These are phyloP conservation scores for Tieghemiomyces parasiticus DNA, from an alignment of 192 early-diverging fungal species.

Conservation along the genomic window DNA sequence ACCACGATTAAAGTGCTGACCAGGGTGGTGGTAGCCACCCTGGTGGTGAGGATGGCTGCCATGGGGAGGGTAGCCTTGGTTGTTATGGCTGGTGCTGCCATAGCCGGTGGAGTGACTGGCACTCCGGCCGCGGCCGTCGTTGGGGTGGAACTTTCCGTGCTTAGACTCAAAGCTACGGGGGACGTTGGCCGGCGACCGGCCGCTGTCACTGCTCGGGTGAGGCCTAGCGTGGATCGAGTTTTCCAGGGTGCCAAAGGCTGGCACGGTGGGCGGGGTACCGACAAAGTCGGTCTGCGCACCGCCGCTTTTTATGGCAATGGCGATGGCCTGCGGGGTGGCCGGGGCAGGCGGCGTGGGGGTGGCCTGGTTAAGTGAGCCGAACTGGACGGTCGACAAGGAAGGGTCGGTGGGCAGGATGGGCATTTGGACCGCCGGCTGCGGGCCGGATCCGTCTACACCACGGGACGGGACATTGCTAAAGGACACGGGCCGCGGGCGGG, in stretches of 20 bases:
- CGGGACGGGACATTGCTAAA: neutral
- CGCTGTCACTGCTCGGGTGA: too few species aligned
- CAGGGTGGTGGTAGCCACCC: neutral
- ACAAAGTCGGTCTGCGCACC: constrained; percentile 19
- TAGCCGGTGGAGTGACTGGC: constrained; percentile 10
- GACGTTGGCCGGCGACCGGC: too few species aligned
- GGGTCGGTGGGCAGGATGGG: neutral
- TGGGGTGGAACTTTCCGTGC: neutral
- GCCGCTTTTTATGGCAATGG: constrained; percentile 22
- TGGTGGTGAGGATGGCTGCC: neutral
- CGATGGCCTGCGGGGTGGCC: constrained; percentile 13
- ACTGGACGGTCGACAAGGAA: constrained; percentile 24
- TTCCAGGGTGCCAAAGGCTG: constrained; percentile 29
- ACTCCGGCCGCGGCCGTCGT: constrained; percentile 4
- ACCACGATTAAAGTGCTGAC: neutral
- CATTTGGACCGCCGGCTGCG: neutral
- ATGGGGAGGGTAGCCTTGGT: neutral
- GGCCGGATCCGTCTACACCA: neutral
- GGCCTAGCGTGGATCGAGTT: constrained; percentile 13
- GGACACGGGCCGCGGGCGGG: constrained; percentile 7
- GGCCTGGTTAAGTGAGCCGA: constrained; percentile 28
- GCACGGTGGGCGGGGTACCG: constrained; percentile 22
- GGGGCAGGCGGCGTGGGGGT: constrained; percentile 20
- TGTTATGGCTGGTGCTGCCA: neutral
- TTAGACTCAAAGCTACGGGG: constrained; percentile 1